Evolutionary conservation across 2,329 filamentous ascomycete genomes (phyloP), one percentile per base, ranked within the genome.

Genomic region (Fusarium sp.): DNA sequence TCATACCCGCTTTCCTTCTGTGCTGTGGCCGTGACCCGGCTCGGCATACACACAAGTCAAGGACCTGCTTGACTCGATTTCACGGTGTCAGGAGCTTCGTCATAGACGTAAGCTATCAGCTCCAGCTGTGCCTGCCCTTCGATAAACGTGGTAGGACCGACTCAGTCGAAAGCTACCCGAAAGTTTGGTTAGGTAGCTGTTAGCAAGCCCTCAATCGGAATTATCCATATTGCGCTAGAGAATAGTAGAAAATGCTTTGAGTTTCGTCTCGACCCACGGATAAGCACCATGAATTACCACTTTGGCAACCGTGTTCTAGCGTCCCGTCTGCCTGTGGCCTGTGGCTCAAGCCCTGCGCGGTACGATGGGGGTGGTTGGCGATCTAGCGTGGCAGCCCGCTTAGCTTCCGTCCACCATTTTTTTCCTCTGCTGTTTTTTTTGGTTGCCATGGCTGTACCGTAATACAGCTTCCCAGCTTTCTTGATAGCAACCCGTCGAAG

Each of bases 371-470:
- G 61, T 61, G 58, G 59, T 56, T 50, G 63, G 58, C 58, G 63
- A 67, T 66, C 63, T 62, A 64, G 63, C 63, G 63, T 66, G 63
- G 63, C 47, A 67, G 63, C 50, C 55, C 57, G 43, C 48, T 44
- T 41, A 29, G 47, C 26, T 41, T 40, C 46, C 44, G 53, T 52
- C 43, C 57, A 57, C 55, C 43, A 43, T 60, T 36, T 58, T 53
- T 57, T 40, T 39, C 6, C 31, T 50, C n/a, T 54, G 29, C 45
- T 32, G 40, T 29, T 59, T 38, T 22, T 39, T 34, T 39, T 13
- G 12, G 11, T n/a, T 42, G 38, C 38, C 28, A 38, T 53, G 44
- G 38, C 51, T 65, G 47, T 45, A 32, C 11, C n/a, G 12, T 34
- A 19, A 19, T 19, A 19, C 19, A 61, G 56, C 44, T 61, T 34